phyloP scores from a whole-genome alignment of 2,329 filamentous ascomycete species.

The Trichoderma oligosporum region DNA sequence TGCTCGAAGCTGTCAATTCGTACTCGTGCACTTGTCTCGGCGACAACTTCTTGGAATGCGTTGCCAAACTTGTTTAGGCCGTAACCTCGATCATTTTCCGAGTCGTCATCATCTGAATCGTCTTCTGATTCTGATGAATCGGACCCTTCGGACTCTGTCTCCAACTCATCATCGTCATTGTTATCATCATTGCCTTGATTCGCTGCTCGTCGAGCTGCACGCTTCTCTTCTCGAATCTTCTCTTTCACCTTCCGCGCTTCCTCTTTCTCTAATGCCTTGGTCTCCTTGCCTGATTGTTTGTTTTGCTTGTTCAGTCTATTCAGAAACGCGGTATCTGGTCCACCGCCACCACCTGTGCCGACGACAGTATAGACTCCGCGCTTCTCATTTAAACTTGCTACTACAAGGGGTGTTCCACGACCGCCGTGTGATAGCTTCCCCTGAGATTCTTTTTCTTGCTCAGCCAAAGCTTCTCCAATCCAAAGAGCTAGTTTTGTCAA shows the following conservation, averaged over 20 bases:
- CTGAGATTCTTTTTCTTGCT: constrained; percentile 76
- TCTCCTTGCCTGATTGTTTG: constrained; percentile 58
- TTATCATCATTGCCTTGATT: constrained; percentile 46
- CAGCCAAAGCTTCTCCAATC: constrained; percentile 87
- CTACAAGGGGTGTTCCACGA: constrained; percentile 78
- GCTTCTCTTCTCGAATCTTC: constrained; percentile 58
- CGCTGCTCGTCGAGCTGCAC: constrained; percentile 50
- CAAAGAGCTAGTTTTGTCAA: constrained; percentile 90
- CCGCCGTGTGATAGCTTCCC: constrained; percentile 66
- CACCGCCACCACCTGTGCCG: constrained; percentile 82
- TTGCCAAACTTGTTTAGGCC: constrained; percentile 88
- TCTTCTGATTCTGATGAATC: constrained; percentile 42
- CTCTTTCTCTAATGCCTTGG: constrained; percentile 60
- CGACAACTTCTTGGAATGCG: constrained; percentile 91
- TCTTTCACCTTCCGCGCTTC: constrained; percentile 55
- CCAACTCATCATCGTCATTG: constrained; percentile 45
- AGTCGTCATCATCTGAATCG: constrained; percentile 51
- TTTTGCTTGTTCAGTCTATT: constrained; percentile 64
- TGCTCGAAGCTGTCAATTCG: constrained; percentile 96
- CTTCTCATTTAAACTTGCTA: constrained; percentile 83
- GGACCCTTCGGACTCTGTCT: constrained; percentile 42
- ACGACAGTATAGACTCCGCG: constrained; percentile 89
- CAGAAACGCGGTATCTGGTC: constrained; percentile 65
- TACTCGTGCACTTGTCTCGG: constrained; percentile 84
- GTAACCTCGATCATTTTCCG: constrained; percentile 58